A percentile compares a stretch with the other conserved stretches of the same genome.
phyloP scores from a whole-genome alignment of 148 eudicot genomes.

The Selenicereus undatus region DNA sequence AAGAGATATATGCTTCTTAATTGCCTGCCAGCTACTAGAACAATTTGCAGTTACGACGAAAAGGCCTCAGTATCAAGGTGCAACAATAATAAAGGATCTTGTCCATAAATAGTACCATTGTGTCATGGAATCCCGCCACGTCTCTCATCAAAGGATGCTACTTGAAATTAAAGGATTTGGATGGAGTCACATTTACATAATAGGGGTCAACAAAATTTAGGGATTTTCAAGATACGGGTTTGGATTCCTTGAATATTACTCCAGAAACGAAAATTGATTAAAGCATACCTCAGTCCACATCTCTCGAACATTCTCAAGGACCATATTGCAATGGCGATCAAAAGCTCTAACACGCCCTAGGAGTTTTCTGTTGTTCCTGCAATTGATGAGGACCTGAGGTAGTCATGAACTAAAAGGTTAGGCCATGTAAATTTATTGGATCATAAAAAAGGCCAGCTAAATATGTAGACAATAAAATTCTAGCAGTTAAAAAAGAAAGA shows the following conservation, averaged over 20 bases:
- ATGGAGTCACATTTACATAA: too few species aligned
- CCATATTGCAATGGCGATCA: conserved; percentile 79
- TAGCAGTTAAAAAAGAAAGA: background rate
- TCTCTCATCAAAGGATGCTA: too few species aligned
- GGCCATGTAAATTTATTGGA: background rate
- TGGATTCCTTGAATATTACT: background rate
- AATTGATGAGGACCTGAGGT: conserved; percentile 79
- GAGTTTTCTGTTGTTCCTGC: conserved; percentile 86
- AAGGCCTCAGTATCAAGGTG: too few species aligned
- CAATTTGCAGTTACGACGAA: too few species aligned
- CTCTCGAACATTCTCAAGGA: conserved; percentile 75
- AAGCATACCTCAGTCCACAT: conserved; percentile 86
- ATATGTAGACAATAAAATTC: background rate
- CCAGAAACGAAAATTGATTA: background rate
- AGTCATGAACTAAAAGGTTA: background rate
- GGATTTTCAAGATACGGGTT: too few species aligned
- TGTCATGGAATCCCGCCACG: too few species aligned
- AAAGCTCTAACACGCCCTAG: conserved; percentile 74
- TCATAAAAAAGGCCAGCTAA: background rate
- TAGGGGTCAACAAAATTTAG: background rate
- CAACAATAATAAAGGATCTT: too few species aligned
- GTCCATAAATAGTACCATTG: too few species aligned
- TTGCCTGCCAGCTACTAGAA: too few species aligned
- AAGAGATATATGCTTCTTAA: too few species aligned
- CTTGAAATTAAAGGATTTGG: too few species aligned